phyloP scores from a whole-genome alignment of 352 stramenopile species.

The Paralagenidium karlingii region DNA sequence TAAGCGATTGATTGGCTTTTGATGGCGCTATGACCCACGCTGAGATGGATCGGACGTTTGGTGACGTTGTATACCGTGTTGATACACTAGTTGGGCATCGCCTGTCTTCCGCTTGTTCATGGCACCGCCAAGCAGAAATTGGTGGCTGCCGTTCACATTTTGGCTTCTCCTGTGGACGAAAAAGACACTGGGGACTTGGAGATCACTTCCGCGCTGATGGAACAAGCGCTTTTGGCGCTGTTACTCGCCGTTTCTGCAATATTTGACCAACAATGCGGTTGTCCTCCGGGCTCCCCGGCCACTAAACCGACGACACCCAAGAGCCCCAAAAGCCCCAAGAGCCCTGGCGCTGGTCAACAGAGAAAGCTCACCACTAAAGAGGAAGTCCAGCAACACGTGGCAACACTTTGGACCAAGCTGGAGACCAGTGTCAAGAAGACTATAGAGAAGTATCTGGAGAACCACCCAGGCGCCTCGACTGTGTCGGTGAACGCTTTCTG shows the following conservation, averaged over 20 bases:
- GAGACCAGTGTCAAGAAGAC: constrained; percentile 40
- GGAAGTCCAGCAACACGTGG: constrained; percentile 31
- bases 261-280: constrained; percentile 54
- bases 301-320: no score
- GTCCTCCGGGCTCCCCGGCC: no score
- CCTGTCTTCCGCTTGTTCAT: constrained; percentile 32
- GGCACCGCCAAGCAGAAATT: constrained; percentile 44
- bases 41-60: background rate
- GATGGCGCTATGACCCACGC: background rate
- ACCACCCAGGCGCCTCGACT: constrained; percentile 18
- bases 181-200: background rate
- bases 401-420: constrained; percentile 37
- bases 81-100: constrained; percentile 31
- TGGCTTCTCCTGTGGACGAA: constrained; percentile 10
- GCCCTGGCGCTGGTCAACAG: constrained; percentile 15
- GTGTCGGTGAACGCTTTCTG: constrained; percentile 24
- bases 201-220: constrained; percentile 1
- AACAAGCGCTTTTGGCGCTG: constrained; percentile 27
- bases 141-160: constrained; percentile 37
- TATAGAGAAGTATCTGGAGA: constrained; percentile 22
- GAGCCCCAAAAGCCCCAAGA: no score
- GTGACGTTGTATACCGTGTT: no score
- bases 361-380: background rate
- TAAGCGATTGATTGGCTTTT: constrained; percentile 3
- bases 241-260: constrained; percentile 40